Base-by-base conservation (phyloP, 352 stramenopile genomes). In the Globisporangium takayamanum region DNA sequence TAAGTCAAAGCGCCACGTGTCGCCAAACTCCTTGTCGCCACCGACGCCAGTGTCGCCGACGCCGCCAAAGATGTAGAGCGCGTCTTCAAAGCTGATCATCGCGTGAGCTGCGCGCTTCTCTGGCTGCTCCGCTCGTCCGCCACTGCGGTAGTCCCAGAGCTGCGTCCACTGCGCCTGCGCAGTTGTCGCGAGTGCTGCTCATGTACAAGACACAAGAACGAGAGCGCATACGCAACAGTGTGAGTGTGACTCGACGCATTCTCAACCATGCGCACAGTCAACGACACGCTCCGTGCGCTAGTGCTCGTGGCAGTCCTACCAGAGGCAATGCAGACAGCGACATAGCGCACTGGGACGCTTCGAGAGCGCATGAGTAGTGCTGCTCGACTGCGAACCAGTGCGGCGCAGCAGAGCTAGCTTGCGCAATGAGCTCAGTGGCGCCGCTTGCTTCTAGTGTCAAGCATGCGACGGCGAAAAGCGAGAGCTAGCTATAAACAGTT, bases 1-100 rank as follows among this genome's bases (percentile, higher is more conserved):
- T 28, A 84, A 53, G 37, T 86, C 72, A 45, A 87, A 84, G 12
- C 65, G 62, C 81, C 81, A 92, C n/a, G 81, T 88, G 57, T 92
- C 81, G n/a, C 80, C 76, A 36, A 74, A 84, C 60, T 92, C 81
- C 56, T 78, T 50, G 50, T 86, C 76, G 5, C 56, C 55, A 30
- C 59, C 57, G 8, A 63, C 53, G 6, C 33, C 50, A 28, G 41
- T 69, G 7, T 70, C 64, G 28, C 74, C 78, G 37, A 88, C 70
- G 45, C 81, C 81, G 3, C 81, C 81, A 56, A 78, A 88, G 33
- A 88, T 54, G 58, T 87, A 89, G 36, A 92, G 56, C 12, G 62
- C 59, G 55, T 92, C 74, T 10, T 78, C 49, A 50, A 80, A 76
- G 3, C 57, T 50, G 14, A 76, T 53, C 45, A 88, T 68, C 0